A percentile compares a stretch with the other conserved stretches of the same genome.
Conservation (phyloP, 805 yeast species). For the Metschnikowia drakensbergensis region DNA sequence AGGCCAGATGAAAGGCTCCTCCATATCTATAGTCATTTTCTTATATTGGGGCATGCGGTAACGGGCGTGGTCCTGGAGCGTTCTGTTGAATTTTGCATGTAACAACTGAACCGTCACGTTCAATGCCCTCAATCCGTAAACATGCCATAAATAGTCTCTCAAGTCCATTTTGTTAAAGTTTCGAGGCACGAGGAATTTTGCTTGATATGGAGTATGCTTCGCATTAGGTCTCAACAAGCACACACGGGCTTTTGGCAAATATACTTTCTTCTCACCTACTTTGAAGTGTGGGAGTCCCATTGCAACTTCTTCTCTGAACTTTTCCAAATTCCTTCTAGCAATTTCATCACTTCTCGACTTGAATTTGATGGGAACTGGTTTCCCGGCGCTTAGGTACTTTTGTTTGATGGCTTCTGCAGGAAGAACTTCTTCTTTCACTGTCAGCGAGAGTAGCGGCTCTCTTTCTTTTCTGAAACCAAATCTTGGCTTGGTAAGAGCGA, state of each 20-base stretch:
- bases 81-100: conserved; percentile 64
- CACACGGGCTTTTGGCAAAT: conserved; percentile 82
- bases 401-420: conserved; percentile 35
- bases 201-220: conserved; percentile 96
- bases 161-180: conserved; percentile 91
- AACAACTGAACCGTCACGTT: conserved; percentile 82
- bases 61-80: conserved; percentile 56
- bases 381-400: conserved; percentile 34
- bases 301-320: conserved; percentile 49
- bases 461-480: conserved; percentile 38
- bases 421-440: conserved; percentile 39
- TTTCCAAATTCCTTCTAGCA: conserved; percentile 36
- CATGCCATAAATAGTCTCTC: conserved; percentile 86
- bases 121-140: conserved; percentile 87
- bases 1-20: conserved; percentile 96
- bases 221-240: conserved; percentile 86
- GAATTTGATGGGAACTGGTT: conserved; percentile 41
- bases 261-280: conserved; percentile 71
- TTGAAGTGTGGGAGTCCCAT: conserved; percentile 74
- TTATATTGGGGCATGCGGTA: conserved; percentile 77
- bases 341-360: conserved; percentile 32
- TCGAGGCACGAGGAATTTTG: conserved; percentile 91
- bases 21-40: conserved; percentile 96
- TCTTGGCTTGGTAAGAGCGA: conserved; percentile 35
- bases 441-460: conserved; percentile 36